Evolutionary conservation across 495 filamentous ascomycete genomes (phyloP).

Genomic region (Penicillium waksmanii): DNA sequence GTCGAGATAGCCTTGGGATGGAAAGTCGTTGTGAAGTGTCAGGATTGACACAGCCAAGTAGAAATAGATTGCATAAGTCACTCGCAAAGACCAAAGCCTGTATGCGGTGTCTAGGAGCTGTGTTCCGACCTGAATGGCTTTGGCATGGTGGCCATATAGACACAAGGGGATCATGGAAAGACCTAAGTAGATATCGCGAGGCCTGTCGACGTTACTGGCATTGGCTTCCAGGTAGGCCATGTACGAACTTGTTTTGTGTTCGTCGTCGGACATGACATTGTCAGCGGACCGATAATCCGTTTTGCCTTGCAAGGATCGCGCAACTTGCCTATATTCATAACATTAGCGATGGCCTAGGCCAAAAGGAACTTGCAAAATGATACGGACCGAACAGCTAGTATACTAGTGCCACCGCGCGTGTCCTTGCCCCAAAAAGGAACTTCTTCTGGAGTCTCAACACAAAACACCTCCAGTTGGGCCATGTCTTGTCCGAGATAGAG

Average conservation of each 20-base stretch:
- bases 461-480: constrained; percentile 73
- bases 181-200: constrained; percentile 72
- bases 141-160: constrained; percentile 73
- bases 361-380: neutral
- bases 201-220: constrained; percentile 59
- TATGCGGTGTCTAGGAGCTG: constrained; percentile 60
- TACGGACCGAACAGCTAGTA: constrained; percentile 60
- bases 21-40: constrained; percentile 61
- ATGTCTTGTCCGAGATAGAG: constrained; percentile 78
- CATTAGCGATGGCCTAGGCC: constrained; percentile 10
- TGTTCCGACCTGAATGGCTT: constrained; percentile 68
- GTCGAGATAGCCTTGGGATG: constrained; percentile 51
- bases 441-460: constrained; percentile 74
- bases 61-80: constrained; percentile 64
- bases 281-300: constrained; percentile 60
- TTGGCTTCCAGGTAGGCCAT: constrained; percentile 55
- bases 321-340: constrained; percentile 59
- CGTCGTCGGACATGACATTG: constrained; percentile 70
- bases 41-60: constrained; percentile 71
- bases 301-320: constrained; percentile 82
- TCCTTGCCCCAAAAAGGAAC: constrained; percentile 74
- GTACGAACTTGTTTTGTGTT: constrained; percentile 68
- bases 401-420: constrained; percentile 75
- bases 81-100: constrained; percentile 73
- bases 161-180: constrained; percentile 73